Conservation (phyloP, 192 early-diverging fungal species). For the Lunasporangiospora selenospora region DNA sequence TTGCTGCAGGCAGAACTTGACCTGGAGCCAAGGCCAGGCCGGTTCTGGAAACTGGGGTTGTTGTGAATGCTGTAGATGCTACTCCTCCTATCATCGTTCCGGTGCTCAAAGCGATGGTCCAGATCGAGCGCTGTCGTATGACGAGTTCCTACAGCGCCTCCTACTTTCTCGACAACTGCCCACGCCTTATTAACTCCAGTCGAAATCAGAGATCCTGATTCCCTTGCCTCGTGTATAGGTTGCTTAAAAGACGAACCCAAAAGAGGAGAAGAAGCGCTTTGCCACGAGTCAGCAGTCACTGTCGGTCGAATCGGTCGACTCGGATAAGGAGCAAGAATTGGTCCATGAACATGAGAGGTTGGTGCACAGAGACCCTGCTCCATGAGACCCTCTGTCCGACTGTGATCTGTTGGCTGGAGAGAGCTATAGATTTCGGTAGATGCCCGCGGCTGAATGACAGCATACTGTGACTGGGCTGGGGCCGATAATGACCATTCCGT, state of each 20-base stretch:
- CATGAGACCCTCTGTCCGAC: constrained; percentile 9
- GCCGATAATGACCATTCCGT: constrained; percentile 20
- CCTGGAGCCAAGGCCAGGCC: constrained; percentile 24
- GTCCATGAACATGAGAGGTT: constrained; percentile 2
- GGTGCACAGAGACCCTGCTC: constrained; percentile 10
- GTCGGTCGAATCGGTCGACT: constrained; percentile 9
- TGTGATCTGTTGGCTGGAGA: background rate
- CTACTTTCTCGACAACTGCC: constrained; percentile 23
- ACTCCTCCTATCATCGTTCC: constrained; percentile 19
- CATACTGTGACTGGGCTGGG: constrained; percentile 14
- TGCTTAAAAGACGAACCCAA: constrained; percentile 15
- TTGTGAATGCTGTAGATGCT: constrained; percentile 30
- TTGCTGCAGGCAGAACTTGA: constrained; percentile 28
- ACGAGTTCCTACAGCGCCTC: constrained; percentile 45
- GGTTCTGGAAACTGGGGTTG: background rate
- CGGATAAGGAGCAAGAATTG: constrained; percentile 9
- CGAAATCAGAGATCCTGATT: constrained; percentile 20
- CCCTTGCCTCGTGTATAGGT: constrained; percentile 1
- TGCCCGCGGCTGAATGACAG: constrained; percentile 6
- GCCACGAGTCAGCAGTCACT: background rate
- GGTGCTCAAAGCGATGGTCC: constrained; percentile 8
- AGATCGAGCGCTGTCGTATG: constrained; percentile 47
- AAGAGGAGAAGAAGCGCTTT: constrained; percentile 14
- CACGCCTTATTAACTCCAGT: constrained; percentile 28
- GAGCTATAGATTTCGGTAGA: constrained; percentile 16